These are phyloP conservation scores for Pterulicium gracile DNA, from an alignment of 1,284 basidiomycete species.

Conservation along the genomic window DNA sequence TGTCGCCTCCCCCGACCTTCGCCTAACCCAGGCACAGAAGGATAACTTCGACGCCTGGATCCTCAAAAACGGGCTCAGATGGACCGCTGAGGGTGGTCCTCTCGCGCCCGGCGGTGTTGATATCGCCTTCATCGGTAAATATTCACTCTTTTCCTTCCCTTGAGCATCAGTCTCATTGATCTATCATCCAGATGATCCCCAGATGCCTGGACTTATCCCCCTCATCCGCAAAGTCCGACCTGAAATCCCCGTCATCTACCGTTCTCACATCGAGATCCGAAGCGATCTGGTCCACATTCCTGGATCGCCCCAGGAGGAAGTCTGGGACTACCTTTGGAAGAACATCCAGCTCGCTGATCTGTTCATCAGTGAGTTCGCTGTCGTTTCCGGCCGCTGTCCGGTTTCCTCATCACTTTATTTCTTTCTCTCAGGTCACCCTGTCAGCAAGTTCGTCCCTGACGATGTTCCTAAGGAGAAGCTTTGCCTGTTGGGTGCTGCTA, in stretches of 20 bases:
- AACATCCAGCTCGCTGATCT: conserved; percentile 79
- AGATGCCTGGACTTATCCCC: conserved; percentile 82
- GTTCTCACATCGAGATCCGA: conserved; percentile 85
- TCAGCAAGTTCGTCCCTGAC: conserved; percentile 80
- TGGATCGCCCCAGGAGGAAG: conserved; percentile 75
- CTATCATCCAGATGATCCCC: conserved; percentile 53
- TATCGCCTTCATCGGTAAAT: conserved; percentile 70
- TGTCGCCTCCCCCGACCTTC: conserved; percentile 64
- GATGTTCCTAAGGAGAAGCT: conserved; percentile 68
- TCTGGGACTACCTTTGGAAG: conserved; percentile 86
- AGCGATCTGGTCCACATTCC: conserved; percentile 64
- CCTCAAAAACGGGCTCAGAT: conserved; percentile 69
- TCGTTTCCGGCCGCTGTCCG: not conserved
- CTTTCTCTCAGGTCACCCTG: conserved; percentile 49
- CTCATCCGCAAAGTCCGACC: conserved; percentile 75
- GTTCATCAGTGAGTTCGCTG: conserved; percentile 54
- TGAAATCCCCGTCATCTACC: conserved; percentile 76
- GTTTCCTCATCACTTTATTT: conserved; percentile 1
- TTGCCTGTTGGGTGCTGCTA: conserved; percentile 64
- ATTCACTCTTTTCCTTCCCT: conserved; percentile 2
- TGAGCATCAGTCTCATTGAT: conserved; percentile 5
- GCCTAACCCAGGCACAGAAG: conserved; percentile 66
- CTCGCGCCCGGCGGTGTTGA: conserved; percentile 72
- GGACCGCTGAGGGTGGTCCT: conserved; percentile 73
- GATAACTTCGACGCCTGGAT: conserved; percentile 83